phyloP scores from a whole-genome alignment of 306 rosid species.

The Cucurbita moschata region DNA sequence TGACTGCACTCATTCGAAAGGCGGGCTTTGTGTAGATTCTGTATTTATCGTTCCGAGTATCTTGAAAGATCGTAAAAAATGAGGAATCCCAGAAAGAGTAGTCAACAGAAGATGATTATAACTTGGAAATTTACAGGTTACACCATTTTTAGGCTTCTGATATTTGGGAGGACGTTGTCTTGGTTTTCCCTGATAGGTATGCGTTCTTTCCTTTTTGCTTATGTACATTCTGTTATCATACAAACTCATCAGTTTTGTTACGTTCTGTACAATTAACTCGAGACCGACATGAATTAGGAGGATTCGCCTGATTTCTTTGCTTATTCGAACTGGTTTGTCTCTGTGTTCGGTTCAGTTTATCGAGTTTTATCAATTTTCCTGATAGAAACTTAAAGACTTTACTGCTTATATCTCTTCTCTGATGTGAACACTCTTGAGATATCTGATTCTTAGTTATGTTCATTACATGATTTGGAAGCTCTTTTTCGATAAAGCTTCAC shows the following conservation, averaged over 20 bases:
- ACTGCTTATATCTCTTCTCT: neutral
- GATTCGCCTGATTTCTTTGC: neutral
- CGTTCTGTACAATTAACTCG: neutral
- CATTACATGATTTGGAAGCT: neutral
- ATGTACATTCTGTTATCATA: constrained; percentile 3
- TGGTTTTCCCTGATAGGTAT: neutral
- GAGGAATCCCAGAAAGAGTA: constrained; percentile 31
- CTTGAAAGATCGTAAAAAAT: constrained; percentile 37
- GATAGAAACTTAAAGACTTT: neutral
- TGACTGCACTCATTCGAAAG: constrained; percentile 92
- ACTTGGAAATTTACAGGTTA: constrained; percentile 6
- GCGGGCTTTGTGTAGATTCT: constrained; percentile 90
- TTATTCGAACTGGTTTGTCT: neutral
- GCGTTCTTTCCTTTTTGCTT: neutral
- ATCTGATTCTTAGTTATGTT: neutral
- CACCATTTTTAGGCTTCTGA: constrained; percentile 1
- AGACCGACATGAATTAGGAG: neutral
- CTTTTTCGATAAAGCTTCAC: neutral
- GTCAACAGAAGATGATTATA: constrained; percentile 6
- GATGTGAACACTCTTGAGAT: neutral
- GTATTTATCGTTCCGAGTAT: constrained; percentile 66
- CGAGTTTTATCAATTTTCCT: neutral
- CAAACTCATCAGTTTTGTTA: constrained; percentile 4
- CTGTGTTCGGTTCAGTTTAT: neutral
- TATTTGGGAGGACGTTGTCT: neutral